Evolutionary conservation across 306 rosid species (phyloP), one percentile per base, ranked within the genome.

Genomic region (Cicer bijugum): DNA sequence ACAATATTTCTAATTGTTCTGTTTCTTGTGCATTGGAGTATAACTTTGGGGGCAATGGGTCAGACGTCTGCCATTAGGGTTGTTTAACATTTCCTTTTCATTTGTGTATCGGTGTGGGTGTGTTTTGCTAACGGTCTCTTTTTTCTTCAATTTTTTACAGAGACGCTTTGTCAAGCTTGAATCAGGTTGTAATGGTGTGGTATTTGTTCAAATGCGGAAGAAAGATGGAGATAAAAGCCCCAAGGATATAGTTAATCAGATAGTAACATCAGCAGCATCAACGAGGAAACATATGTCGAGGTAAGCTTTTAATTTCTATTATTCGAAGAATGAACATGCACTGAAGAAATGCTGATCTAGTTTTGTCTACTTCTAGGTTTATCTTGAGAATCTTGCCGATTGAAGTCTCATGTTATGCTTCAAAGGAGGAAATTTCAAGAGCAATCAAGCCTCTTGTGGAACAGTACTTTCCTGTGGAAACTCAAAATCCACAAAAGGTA

Each of bases 381-480:
- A 83, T 94, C 82, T 80, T 94, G 77, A 86, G 99, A 80, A 86
- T 94, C 8, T 85, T 94, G 80, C 99, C 99, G 19, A 74, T 94
- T 45, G 97, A 94, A 85, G 88, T 87, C 56, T 65, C 97, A 7
- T 94, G 99, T 88, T 94, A 94, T 85, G 92, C 99, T 73, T 94
- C 97, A 56, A 94, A 89, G 82, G 98, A 94, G 78, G 98, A 94
- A 69, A 94, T 94, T 78, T 77, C 96, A 50, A 91, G 65, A 77
- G 92, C 95, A 72, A 86, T 91, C 53, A 77, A 75, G 70, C 95
- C 95, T 77, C 90, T 94, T 39, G 87, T 94, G 71, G 91, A 77
- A 76, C 82, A 79, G 69, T 66, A 91, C 83, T 94, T 94, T 84
- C 95, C 97, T 7, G 77, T 39, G 66, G 93, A 88, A 76, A 81